Evolutionary conservation across 2,329 filamentous ascomycete species (phyloP), one percentile per base, ranked within the genome.

Genomic region (Penicillium glabrum): DNA sequence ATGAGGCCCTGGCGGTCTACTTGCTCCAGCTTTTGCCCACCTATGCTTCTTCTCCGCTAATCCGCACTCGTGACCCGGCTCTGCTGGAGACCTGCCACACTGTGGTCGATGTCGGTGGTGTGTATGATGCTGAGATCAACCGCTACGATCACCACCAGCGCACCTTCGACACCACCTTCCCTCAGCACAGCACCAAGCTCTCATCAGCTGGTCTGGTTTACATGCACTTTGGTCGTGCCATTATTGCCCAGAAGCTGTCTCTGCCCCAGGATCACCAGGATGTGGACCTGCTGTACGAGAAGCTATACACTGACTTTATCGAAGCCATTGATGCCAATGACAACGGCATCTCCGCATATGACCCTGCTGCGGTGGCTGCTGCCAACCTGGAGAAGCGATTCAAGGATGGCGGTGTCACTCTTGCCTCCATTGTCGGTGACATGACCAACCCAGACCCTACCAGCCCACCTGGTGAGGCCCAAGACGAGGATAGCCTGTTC

Each of bases 131-230:
- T 54, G 75, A 80, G 50, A 78, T 77, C 62, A 86, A 91, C 77
- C 89, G 93, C 68, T 99, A 90, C 82, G 95, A 99, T 78, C 95
- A 99, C 80, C 95, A 99, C 83, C 95, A 99, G 82, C 91, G 93
- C 63, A 88, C 87, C 71, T 99, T 99, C 81, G 77, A 79, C 58
- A 89, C 89, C 56, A 91, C 88, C 46, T 99, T 99, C 78, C 92
- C 93, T 21, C 85, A 85, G 59, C 89, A 89, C 69, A 74, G 78
- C 53, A 99, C 95, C 62, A 97, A 96, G 82, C 89, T 99, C 56
- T 96, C 90, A 54, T 96, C 91, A 59, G 95, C 95, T 0, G 95
- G 95, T 1, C 84, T 99, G 23, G 91, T 99, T 33, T 99, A 95
- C 81, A 85, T 96, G 83, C 93, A 98, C 81, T 98, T 96, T 75